phyloP scores from a whole-genome alignment of 805 yeast genomes.

The Pichia nanzhaoensis region DNA sequence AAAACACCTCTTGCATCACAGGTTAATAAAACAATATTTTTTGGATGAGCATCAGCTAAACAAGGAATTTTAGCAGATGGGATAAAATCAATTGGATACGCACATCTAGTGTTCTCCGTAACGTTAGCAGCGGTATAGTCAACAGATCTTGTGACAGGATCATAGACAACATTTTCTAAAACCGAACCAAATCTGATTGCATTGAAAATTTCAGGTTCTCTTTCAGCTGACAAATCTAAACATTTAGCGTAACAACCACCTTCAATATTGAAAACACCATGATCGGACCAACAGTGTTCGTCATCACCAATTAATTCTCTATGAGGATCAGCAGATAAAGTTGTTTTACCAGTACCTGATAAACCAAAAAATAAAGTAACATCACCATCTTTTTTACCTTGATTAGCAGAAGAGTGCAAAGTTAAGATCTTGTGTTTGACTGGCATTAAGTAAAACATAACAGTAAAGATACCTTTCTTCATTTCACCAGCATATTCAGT shows the following conservation, averaged over 20 bases:
- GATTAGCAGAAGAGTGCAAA: constrained; percentile 91
- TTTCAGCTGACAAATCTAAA: constrained; percentile 79
- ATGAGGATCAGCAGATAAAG: constrained; percentile 92
- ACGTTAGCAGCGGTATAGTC: constrained; percentile 76
- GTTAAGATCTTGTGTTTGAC: constrained; percentile 86
- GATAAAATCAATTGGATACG: constrained; percentile 94
- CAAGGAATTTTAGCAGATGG: constrained; percentile 97
- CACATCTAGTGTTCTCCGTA: constrained; percentile 98
- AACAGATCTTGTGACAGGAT: constrained; percentile 69
- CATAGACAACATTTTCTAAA: constrained; percentile 87
- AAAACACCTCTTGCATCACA: constrained; percentile 98
- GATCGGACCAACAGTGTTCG: constrained; percentile 98
- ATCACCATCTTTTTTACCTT: constrained; percentile 74
- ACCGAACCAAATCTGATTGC: constrained; percentile 94
- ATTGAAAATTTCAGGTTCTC: constrained; percentile 96
- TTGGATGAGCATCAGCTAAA: constrained; percentile 81
- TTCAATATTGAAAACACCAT: constrained; percentile 97
- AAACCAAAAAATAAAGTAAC: constrained; percentile 94
- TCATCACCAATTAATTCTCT: constrained; percentile 95
- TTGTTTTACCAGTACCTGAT: constrained; percentile 98
- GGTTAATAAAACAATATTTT: constrained; percentile 84
- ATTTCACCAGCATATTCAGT: constrained; percentile 99
- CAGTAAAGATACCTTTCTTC: constrained; percentile 99
- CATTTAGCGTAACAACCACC: constrained; percentile 99
- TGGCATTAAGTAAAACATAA: constrained; percentile 98